Percentiles rank a stretch among this genome's conserved stretches.
Conservation (phyloP, 306 rosid genomes). For the Prosopis cineraria region DNA sequence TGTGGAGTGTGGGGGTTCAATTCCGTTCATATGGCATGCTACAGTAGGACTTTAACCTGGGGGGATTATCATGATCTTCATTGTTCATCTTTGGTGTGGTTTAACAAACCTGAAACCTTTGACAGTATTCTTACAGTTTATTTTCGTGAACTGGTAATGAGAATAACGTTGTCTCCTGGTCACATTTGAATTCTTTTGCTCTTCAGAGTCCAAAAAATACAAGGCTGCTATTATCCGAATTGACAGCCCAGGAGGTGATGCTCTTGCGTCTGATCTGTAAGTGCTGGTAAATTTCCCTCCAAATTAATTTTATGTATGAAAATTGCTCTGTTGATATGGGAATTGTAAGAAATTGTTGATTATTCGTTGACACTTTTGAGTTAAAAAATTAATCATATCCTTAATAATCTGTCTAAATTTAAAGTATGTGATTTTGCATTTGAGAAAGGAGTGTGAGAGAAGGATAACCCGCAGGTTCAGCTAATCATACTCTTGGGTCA, state of each 20-base stretch:
- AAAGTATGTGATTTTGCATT: constrained; percentile 13
- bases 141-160: constrained; percentile 18
- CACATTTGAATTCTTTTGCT: constrained; percentile 31
- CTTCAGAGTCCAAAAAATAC: constrained; percentile 72
- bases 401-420: constrained; percentile 21
- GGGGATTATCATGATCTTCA: constrained; percentile 21
- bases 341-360: constrained; percentile 32
- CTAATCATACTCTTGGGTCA: constrained; percentile 24
- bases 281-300: constrained; percentile 49
- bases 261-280: constrained; percentile 98
- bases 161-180: neutral
- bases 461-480: neutral
- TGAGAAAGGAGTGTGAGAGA: neutral
- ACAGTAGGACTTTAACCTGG: neutral
- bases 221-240: constrained; percentile 94
- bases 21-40: constrained; percentile 8
- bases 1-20: neutral
- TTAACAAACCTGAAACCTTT: constrained; percentile 27
- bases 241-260: constrained; percentile 99
- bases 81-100: constrained; percentile 19
- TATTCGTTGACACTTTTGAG: constrained; percentile 16
- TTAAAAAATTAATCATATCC: constrained; percentile 3
- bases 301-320: constrained; percentile 11
- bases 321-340: constrained; percentile 29
- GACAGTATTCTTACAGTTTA: neutral